Evolutionary conservation across 2,329 filamentous ascomycete genomes (phyloP).

Genomic region (Eurotiales sp.): DNA sequence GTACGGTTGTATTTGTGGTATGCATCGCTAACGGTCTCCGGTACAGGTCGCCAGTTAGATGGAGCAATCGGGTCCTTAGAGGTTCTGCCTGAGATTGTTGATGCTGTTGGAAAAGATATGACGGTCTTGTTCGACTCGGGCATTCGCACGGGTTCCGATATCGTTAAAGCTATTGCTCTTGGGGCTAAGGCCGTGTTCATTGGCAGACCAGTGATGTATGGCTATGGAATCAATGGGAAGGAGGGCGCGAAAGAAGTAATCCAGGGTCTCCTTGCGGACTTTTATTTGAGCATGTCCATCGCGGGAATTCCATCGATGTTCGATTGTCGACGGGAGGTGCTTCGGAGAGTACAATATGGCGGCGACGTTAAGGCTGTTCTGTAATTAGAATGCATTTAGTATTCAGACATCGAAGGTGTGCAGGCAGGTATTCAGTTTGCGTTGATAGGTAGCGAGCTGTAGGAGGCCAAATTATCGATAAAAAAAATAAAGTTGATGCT

Average conservation of each 20-base stretch:
- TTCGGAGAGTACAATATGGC: conserved; percentile 34
- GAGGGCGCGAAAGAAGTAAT: conserved; percentile 14
- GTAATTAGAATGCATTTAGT: too few relatives aligned
- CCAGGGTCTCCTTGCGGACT: conserved; percentile 48
- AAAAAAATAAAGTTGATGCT: too few relatives aligned
- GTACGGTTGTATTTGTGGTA: conserved; percentile 50
- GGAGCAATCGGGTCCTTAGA: conserved; percentile 44
- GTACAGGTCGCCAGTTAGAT: conserved; percentile 39
- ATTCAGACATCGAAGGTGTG: too few relatives aligned
- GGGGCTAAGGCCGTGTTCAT: conserved; percentile 14
- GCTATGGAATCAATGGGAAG: conserved; percentile 13
- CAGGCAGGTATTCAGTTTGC: too few relatives aligned
- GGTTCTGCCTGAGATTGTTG: conserved; percentile 55
- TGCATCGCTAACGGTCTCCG: conserved; percentile 51
- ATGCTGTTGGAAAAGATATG: conserved; percentile 13
- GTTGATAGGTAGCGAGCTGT: too few relatives aligned
- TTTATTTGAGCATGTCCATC: conserved; percentile 56
- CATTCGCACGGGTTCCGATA: conserved; percentile 14
- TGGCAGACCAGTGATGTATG: conserved; percentile 14
- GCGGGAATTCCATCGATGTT: conserved; percentile 44
- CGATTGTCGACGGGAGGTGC: conserved; percentile 31
- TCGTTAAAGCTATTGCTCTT: conserved; percentile 15
- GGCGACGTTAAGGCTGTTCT: conserved; percentile 33
- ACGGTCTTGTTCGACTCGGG: conserved; percentile 13
- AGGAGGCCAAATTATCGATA: too few relatives aligned